phyloP scores from a whole-genome alignment of 1,139 yeast genomes.

The Sugiyamaella grinbergsii region DNA sequence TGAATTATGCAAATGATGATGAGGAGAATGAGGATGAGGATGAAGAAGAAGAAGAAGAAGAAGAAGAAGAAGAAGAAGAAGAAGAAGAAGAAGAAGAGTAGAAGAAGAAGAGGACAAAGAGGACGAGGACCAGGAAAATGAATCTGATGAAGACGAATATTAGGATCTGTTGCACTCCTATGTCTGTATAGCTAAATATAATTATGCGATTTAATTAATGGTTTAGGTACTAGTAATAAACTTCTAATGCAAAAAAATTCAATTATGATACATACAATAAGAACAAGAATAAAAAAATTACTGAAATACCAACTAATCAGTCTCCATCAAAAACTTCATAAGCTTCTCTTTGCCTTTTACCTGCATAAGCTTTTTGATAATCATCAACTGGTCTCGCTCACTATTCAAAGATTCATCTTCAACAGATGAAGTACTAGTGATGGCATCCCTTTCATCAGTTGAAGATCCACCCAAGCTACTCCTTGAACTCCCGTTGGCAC shows the following conservation, averaged over 20 bases:
- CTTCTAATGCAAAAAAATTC: conserved; percentile 11
- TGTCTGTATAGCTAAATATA: background rate
- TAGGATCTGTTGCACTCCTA: conserved; percentile 1
- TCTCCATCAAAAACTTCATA: conserved; percentile 48
- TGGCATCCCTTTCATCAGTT: conserved; percentile 10
- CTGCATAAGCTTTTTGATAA: conserved; percentile 62
- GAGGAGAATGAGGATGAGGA: conserved; percentile 24
- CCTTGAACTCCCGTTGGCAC: conserved; percentile 15
- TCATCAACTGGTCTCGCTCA: conserved; percentile 56
- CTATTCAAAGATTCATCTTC: conserved; percentile 35
- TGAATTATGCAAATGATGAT: conserved; percentile 24
- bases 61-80: background rate
- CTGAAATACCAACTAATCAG: background rate
- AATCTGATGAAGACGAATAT: conserved; percentile 23
- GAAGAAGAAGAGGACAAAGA: too few relatives aligned
- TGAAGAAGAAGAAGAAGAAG: conserved; percentile 8
- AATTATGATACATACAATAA: conserved; percentile 17
- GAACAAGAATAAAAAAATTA: background rate
- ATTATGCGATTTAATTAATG: background rate
- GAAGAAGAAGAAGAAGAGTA: conserved; percentile 8
- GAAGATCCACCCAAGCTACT: conserved; percentile 18
- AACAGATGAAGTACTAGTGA: conserved; percentile 20
- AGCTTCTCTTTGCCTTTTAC: conserved; percentile 70
- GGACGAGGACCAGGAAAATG: background rate
- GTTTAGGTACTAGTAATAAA: background rate